Base-by-base conservation (phyloP, 345 rosid species). In the Salix exigua region DNA sequence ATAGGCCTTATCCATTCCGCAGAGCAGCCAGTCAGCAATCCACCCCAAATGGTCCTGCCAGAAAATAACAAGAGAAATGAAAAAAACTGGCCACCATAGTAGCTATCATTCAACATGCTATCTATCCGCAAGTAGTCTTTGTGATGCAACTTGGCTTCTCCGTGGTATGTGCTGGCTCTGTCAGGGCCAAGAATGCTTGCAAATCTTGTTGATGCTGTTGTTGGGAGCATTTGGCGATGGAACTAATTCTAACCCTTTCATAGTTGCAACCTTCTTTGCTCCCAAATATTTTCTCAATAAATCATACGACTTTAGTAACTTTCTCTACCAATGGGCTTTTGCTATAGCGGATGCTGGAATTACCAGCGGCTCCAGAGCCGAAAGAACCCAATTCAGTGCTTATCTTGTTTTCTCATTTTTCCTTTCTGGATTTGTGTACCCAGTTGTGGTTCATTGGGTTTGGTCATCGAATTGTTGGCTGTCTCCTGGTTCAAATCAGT, bases 141-240 rank as follows among this genome's bases (percentile, higher is more conserved):
- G 53, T 84, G 1, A 91, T 91, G 94, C 93, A 89, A 73, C 91
- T 89, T 31, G 96, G 96, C 38, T 87, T 87, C 69, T 91, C 93
- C 83, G 88, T 89, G 96, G 82, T 91, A 70, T 90, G 91, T 66
- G 91, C 94, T 4, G 94, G 94, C 42, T 89, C 94, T 0, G 92
- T 88, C 81, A 79, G 90, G 4, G 90, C 91, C 80, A 89, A 89
- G 79, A 91, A 88, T 67, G 91, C 94, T 89, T 53, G 83, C 94
- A 16, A 88, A 89, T 68, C 92, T 91, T 48, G 91, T 91, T 28
- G 91, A 91, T 75, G 92, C 91, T 3, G 94, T 83, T n/a, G 91
- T 87, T 72, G 91, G 92, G 50, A 86, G 92, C 85, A 9, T 91
- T 89, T 42, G 94, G 92, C n/a, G 82, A 81, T 18, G 83, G 80